Percentiles rank a stretch among this genome's conserved stretches.
Evolutionary conservation across 257 asterid species (phyloP).

Genomic region (Lycium ferocissimum): DNA sequence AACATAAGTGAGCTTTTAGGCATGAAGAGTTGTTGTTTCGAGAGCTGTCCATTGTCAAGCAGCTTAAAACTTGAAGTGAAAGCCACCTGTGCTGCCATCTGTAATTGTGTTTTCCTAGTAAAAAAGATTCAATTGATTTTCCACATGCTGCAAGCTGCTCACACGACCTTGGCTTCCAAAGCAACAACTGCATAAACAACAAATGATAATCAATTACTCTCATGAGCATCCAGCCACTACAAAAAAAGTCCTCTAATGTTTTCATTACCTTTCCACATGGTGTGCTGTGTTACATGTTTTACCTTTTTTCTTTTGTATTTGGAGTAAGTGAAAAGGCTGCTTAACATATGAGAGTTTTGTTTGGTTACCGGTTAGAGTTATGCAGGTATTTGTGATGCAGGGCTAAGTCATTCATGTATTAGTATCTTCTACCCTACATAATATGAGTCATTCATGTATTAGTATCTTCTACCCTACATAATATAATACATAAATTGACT

Average conservation of each 20-base stretch:
- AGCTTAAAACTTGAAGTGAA: constrained; percentile 53
- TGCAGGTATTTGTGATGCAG: too few species aligned
- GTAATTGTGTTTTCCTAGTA: constrained; percentile 40
- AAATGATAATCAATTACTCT: background rate
- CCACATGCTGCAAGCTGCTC: constrained; percentile 41
- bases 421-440: too few species aligned
- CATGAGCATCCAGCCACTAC: background rate
- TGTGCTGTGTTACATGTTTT: background rate
- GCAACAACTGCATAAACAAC: constrained; percentile 9
- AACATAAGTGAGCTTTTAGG: constrained; percentile 45
- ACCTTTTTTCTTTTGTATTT: background rate
- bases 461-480: too few species aligned
- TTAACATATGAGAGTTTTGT: background rate
- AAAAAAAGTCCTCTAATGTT: background rate
- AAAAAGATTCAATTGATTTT: constrained; percentile 41
- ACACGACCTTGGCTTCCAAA: constrained; percentile 35
- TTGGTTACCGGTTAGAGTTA: too few species aligned
- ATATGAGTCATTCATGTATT: too few species aligned
- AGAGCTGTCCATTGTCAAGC: constrained; percentile 46
- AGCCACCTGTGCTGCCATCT: constrained; percentile 70
- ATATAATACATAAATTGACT: too few species aligned
- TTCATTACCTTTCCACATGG: constrained; percentile 1
- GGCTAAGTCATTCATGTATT: too few species aligned
- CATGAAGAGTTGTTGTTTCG: constrained; percentile 39
- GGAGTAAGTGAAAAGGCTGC: background rate